phyloP scores from a whole-genome alignment of 164 flowering plant genomes.

The Euptelea pleiosperma region DNA sequence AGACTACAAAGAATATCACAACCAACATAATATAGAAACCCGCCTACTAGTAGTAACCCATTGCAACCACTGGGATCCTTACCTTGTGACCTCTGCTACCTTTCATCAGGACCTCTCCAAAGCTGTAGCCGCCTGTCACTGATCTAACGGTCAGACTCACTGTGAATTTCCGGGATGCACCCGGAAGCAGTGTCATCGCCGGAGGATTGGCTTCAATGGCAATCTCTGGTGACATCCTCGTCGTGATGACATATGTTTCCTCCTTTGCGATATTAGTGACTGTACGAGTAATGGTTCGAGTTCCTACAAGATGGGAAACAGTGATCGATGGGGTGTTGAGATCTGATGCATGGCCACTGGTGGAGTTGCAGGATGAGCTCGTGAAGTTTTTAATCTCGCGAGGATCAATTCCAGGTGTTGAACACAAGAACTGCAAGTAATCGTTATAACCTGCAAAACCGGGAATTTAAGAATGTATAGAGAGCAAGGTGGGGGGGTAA shows the following conservation, averaged over 20 bases:
- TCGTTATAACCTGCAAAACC: constrained; percentile 60
- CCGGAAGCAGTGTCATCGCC: constrained; percentile 74
- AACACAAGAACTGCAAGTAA: constrained; percentile 81
- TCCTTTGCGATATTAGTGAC: constrained; percentile 79
- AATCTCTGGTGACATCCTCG: constrained; percentile 73
- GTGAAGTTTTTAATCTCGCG: constrained; percentile 70
- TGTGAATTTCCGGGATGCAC: constrained; percentile 59
- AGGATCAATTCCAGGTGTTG: constrained; percentile 78
- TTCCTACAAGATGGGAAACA: constrained; percentile 71
- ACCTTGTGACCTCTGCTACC: constrained; percentile 96
- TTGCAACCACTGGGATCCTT: constrained; percentile 84
- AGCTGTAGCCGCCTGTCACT: constrained; percentile 71
- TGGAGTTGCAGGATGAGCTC: constrained; percentile 60
- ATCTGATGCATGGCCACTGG: constrained; percentile 61
- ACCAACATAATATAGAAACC: constrained; percentile 16
- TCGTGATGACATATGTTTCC: constrained; percentile 73
- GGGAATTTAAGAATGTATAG: background rate
- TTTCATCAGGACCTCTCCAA: constrained; percentile 82
- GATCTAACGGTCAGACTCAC: constrained; percentile 73
- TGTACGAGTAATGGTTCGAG: constrained; percentile 62
- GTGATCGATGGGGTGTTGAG: constrained; percentile 86
- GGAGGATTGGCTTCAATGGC: constrained; percentile 78
- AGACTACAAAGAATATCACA: constrained; percentile 65
- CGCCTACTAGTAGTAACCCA: constrained; percentile 65
- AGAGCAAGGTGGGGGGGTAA: background rate